Conservation (phyloP, 2,329 filamentous ascomycete genomes). For the Clarireedia monteithiana region DNA sequence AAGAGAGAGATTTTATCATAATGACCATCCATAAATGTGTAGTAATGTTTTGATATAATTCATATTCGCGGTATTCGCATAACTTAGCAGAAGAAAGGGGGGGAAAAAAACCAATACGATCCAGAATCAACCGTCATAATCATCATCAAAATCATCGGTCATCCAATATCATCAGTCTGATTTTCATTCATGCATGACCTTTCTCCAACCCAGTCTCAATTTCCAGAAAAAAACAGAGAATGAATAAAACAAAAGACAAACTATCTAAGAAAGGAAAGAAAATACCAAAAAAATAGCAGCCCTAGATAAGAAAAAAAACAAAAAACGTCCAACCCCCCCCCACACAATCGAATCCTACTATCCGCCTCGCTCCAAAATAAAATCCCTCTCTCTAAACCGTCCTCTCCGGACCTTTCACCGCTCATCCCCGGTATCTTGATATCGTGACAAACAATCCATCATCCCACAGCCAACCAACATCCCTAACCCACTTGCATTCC, state of each 20-base stretch:
- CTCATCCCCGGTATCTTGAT: too few relatives aligned
- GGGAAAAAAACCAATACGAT: background rate
- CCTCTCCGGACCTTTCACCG: too few relatives aligned
- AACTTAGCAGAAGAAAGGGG: background rate
- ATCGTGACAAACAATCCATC: too few relatives aligned
- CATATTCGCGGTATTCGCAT: background rate
- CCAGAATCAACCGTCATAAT: background rate
- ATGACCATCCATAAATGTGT: background rate
- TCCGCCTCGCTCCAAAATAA: background rate
- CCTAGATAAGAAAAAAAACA: background rate
- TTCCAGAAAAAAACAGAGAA: background rate
- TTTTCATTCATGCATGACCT: background rate
- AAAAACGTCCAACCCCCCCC: background rate
- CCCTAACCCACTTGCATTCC: too few relatives aligned
- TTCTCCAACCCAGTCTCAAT: too few relatives aligned
- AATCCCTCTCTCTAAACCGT: too few relatives aligned
- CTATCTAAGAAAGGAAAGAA: background rate
- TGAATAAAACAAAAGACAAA: background rate
- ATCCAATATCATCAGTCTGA: background rate
- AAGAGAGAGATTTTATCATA: too few relatives aligned
- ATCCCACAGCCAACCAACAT: too few relatives aligned
- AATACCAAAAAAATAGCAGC: background rate
- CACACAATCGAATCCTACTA: background rate
- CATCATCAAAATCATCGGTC: background rate
- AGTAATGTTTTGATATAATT: background rate